A percentile compares a stretch with the other conserved stretches of the same genome.
Evolutionary conservation across 345 rosid genomes (phyloP).

Genomic region (Salix purpurea): DNA sequence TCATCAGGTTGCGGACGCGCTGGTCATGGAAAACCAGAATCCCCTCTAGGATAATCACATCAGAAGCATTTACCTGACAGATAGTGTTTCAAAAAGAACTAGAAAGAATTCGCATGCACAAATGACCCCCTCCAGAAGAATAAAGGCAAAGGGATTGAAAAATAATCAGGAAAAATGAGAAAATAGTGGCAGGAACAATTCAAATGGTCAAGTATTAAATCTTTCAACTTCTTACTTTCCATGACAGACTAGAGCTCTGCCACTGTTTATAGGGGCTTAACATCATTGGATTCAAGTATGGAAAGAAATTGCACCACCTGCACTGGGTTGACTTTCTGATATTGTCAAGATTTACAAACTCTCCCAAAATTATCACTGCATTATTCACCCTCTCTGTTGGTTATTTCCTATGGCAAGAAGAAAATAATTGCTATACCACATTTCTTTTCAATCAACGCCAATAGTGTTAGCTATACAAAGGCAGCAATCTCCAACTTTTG

Average conservation of each 20-base stretch:
- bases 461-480: background rate
- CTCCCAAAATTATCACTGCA: background rate
- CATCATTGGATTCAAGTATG: background rate
- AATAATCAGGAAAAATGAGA: background rate
- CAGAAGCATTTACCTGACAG: constrained; percentile 88
- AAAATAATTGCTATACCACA: background rate
- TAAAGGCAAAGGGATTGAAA: background rate
- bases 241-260: background rate
- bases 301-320: background rate
- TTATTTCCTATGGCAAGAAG: background rate
- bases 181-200: background rate
- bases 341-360: background rate
- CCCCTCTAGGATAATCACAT: constrained; percentile 97
- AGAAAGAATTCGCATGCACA: background rate
- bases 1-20: constrained; percentile 83
- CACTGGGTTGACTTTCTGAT: background rate
- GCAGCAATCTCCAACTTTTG: background rate
- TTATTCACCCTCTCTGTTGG: background rate
- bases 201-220: background rate
- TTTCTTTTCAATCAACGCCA: background rate
- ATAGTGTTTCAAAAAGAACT: background rate
- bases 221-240: background rate
- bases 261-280: background rate
- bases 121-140: background rate
- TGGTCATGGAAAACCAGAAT: constrained; percentile 93